Conservation (phyloP, 768 basidiomycete genomes). For the Tubosaeta sp. region DNA sequence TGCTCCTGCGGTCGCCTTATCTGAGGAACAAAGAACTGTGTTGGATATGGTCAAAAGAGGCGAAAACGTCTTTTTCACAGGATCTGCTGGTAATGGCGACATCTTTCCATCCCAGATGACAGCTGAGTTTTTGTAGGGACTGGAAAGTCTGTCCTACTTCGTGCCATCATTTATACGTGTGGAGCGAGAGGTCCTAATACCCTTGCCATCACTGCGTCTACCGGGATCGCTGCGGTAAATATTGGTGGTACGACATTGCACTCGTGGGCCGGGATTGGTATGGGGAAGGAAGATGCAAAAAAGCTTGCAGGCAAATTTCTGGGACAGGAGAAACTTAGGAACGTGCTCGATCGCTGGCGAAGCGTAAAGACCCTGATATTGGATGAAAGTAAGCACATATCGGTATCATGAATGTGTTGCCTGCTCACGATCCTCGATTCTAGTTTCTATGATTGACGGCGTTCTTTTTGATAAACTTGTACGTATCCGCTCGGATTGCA, state of each 20-base stretch:
- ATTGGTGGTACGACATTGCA: constrained; percentile 82
- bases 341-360: constrained; percentile 59
- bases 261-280: constrained; percentile 76
- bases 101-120: background rate
- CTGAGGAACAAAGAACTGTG: constrained; percentile 49
- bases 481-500: constrained; percentile 25
- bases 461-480: constrained; percentile 78
- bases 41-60: constrained; percentile 52
- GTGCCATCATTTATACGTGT: constrained; percentile 61
- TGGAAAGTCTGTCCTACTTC: constrained; percentile 78
- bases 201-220: constrained; percentile 78
- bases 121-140: constrained; percentile 44
- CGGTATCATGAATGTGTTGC: background rate
- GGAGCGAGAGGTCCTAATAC: constrained; percentile 32
- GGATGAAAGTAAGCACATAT: constrained; percentile 67
- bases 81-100: constrained; percentile 57
- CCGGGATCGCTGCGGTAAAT: constrained; percentile 76
- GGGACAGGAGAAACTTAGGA: constrained; percentile 34
- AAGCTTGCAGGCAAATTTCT: constrained; percentile 52
- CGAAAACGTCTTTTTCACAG: constrained; percentile 79
- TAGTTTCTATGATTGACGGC: constrained; percentile 91
- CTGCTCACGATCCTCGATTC: background rate
- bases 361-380: constrained; percentile 65
- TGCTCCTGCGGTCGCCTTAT: constrained; percentile 35
- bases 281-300: constrained; percentile 57